Conservation (phyloP, 495 filamentous ascomycete species). For the Xylona heveae region DNA sequence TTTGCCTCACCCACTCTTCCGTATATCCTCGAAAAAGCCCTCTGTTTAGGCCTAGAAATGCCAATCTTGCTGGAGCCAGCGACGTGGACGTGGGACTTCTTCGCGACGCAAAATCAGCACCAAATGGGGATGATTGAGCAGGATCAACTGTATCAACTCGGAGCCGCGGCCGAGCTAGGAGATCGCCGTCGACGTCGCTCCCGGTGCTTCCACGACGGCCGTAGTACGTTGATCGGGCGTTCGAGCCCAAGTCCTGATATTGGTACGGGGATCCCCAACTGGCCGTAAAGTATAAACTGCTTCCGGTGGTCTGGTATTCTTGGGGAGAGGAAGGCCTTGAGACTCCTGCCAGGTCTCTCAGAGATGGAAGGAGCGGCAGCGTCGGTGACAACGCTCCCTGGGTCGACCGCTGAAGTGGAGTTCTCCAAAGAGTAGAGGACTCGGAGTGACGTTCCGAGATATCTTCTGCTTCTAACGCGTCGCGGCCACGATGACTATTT, state of each 20-base stretch:
- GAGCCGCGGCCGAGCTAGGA: too few relatives aligned
- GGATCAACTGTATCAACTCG: too few relatives aligned
- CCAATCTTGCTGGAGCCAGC: constrained; percentile 29
- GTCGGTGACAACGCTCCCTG: not conserved
- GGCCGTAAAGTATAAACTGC: constrained; percentile 36
- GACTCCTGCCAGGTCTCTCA: constrained; percentile 2
- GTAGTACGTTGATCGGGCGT: constrained; percentile 25
- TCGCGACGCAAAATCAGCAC: too few relatives aligned
- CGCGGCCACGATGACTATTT: too few relatives aligned
- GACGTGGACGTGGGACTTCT: constrained; percentile 19
- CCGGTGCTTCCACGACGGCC: constrained; percentile 16
- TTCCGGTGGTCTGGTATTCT: constrained; percentile 9
- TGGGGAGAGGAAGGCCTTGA: constrained; percentile 1
- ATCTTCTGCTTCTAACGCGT: too few relatives aligned
- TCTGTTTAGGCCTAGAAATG: constrained; percentile 28
- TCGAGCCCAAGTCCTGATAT: constrained; percentile 11
- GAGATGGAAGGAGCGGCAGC: constrained; percentile 4
- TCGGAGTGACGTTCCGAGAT: too few relatives aligned
- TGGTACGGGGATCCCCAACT: constrained; percentile 56
- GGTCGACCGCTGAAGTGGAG: constrained; percentile 4
- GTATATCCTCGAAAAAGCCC: constrained; percentile 39
- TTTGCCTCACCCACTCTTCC: constrained; percentile 60
- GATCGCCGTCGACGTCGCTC: too few relatives aligned
- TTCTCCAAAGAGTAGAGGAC: constrained; percentile 5
- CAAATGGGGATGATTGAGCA: too few relatives aligned